These are phyloP conservation scores for Phytophthora podocarpi DNA, from an alignment of 352 stramenopile species.

Conservation along the genomic window DNA sequence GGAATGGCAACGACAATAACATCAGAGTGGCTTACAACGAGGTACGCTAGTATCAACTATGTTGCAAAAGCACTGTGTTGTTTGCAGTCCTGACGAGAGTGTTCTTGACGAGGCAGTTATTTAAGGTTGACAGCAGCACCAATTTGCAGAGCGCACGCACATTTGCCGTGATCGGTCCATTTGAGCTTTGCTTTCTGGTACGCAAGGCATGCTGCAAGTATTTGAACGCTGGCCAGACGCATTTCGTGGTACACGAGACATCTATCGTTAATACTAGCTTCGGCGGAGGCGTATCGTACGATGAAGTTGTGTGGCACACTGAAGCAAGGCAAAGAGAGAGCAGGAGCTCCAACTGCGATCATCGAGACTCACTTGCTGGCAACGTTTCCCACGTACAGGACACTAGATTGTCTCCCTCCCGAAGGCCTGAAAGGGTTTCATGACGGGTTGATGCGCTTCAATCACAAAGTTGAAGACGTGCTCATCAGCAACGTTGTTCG, in stretches of 20 bases:
- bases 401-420: constrained; percentile 5
- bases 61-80: not conserved
- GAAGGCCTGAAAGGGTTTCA: constrained; percentile 14
- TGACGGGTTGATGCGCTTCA: constrained; percentile 20
- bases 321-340: not conserved
- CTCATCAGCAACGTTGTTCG: constrained; percentile 5
- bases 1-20: not conserved
- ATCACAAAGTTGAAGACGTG: constrained; percentile 23
- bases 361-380: constrained; percentile 24
- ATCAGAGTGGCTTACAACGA: constrained; percentile 24
- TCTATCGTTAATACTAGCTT: constrained; percentile 1
- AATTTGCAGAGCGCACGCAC: constrained; percentile 10
- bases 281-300: constrained; percentile 11
- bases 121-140: constrained; percentile 23
- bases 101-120: not conserved
- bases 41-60: constrained; percentile 8
- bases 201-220: constrained; percentile 24
- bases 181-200: constrained; percentile 20
- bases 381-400: constrained; percentile 22
- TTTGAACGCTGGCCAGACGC: constrained; percentile 1
- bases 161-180: not conserved
- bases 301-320: constrained; percentile 16
- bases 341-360: constrained; percentile 1
- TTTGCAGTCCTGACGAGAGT: not conserved
- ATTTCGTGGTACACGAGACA: constrained; percentile 18